phyloP scores from a whole-genome alignment of 2,329 filamentous ascomycete genomes.

The Penicillium brevicompactum region DNA sequence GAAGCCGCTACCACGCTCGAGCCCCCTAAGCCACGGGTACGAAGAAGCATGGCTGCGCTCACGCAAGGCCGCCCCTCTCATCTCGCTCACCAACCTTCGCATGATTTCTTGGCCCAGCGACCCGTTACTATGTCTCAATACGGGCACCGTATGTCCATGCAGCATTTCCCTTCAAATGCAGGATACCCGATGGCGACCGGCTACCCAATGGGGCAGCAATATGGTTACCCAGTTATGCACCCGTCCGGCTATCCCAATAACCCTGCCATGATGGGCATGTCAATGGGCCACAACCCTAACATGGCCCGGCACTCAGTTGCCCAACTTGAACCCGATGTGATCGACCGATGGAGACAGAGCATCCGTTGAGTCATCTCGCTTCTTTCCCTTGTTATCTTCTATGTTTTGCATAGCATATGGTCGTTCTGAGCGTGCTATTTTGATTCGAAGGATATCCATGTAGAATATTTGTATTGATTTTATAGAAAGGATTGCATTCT shows the following conservation, averaged over 20 bases:
- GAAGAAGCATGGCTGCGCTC: constrained; percentile 51
- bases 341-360: constrained; percentile 62
- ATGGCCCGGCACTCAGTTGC: constrained; percentile 45
- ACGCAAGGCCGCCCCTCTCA: constrained; percentile 57
- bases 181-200: constrained; percentile 21
- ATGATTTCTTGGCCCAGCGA: constrained; percentile 21
- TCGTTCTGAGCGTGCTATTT: constrained; percentile 15
- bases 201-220: constrained; percentile 23
- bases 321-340: constrained; percentile 55
- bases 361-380: constrained; percentile 28
- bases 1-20: constrained; percentile 32
- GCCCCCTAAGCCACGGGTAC: constrained; percentile 32
- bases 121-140: constrained; percentile 20
- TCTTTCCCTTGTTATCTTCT: constrained; percentile 8
- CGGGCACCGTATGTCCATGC: constrained; percentile 34
- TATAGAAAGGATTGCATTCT: background rate
- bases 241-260: constrained; percentile 30
- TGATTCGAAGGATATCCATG: constrained; percentile 20
- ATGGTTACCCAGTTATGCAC: constrained; percentile 28
- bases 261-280: constrained; percentile 30
- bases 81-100: constrained; percentile 28
- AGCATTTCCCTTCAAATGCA: constrained; percentile 28
- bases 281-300: constrained; percentile 30
- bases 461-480: constrained; percentile 22
- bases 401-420: constrained; percentile 19